Conservation (phyloP, 805 yeast species). For the Saccharomycodes ludwigii region DNA sequence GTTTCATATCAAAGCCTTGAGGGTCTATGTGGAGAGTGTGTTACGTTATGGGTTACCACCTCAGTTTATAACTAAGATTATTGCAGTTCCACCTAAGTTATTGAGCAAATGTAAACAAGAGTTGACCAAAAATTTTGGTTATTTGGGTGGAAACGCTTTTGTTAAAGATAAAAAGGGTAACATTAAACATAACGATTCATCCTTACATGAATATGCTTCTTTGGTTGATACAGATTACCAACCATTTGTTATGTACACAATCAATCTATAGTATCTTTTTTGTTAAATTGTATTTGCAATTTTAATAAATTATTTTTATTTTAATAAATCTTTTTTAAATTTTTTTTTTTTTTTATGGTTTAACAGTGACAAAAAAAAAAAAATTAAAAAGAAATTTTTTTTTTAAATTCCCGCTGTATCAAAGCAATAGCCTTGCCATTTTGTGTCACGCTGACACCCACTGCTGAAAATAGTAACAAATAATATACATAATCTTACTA, state of each 20-base stretch:
- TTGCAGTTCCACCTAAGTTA: constrained; percentile 34
- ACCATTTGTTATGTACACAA: constrained; percentile 80
- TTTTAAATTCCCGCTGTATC: too few relatives aligned
- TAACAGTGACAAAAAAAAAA: too few relatives aligned
- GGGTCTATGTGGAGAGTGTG: constrained; percentile 86
- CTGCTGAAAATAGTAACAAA: too few relatives aligned
- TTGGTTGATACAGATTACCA: constrained; percentile 91
- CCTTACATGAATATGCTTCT: constrained; percentile 77
- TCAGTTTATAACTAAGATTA: constrained; percentile 48
- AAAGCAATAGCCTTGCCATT: too few relatives aligned
- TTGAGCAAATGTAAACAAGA: constrained; percentile 52
- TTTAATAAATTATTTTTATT: too few relatives aligned
- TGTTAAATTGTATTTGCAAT: too few relatives aligned
- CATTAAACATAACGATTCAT: constrained; percentile 42
- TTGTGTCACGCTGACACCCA: too few relatives aligned
- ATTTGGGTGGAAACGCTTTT: constrained; percentile 85
- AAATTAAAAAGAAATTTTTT: too few relatives aligned
- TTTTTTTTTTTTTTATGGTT: too few relatives aligned
- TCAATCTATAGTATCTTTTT: constrained; percentile 12
- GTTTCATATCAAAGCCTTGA: constrained; percentile 80
- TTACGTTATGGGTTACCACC: constrained; percentile 97
- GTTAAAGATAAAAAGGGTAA: constrained; percentile 53
- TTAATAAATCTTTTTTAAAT: too few relatives aligned
- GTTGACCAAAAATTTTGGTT: constrained; percentile 67
- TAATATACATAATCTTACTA: too few relatives aligned